Conservation (phyloP, 768 basidiomycete genomes). For the Trametes gibbosa region DNA sequence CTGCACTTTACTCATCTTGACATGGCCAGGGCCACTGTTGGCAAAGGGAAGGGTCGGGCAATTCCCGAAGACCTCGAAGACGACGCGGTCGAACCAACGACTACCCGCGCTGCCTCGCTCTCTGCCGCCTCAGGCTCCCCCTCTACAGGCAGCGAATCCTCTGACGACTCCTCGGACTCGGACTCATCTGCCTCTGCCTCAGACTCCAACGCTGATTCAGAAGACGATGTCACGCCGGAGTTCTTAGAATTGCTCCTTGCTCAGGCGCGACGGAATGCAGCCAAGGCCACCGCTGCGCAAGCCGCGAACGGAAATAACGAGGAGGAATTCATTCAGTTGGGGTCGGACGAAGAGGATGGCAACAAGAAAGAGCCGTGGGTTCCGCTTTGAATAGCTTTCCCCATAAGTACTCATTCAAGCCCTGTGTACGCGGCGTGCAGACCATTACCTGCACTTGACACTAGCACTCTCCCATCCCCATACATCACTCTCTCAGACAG, state of each 20-base stretch:
- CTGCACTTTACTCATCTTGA: neutral
- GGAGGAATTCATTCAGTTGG: slow-evolving; percentile 57
- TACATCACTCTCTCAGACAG: slow-evolving; percentile 55
- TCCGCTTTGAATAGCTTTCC: no score
- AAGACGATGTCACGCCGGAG: slow-evolving; percentile 52
- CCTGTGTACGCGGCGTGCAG: slow-evolving; percentile 30
- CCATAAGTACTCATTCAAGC: slow-evolving; percentile 4
- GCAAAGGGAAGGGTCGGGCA: slow-evolving; percentile 48
- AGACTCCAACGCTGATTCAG: slow-evolving; percentile 35
- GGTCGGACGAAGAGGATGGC: slow-evolving; percentile 24
- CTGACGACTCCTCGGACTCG: slow-evolving; percentile 3
- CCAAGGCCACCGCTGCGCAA: slow-evolving; percentile 19
- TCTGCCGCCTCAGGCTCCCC: slow-evolving; percentile 13
- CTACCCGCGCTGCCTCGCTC: slow-evolving; percentile 1
- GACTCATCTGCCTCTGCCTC: slow-evolving; percentile 7
- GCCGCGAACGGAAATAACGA: slow-evolving; percentile 31
- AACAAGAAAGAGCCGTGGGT: slow-evolving; percentile 21
- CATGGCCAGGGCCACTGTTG: slow-evolving; percentile 18
- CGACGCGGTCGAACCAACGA: neutral
- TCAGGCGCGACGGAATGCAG: slow-evolving; percentile 54
- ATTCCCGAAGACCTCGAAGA: slow-evolving; percentile 14
- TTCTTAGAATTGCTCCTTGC: slow-evolving; percentile 63
- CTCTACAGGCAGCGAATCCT: slow-evolving; percentile 6
- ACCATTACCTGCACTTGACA: slow-evolving; percentile 61
- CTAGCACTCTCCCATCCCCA: slow-evolving; percentile 58